A percentile compares a stretch with the other conserved stretches of the same genome.
Conservation (phyloP, 2,329 filamentous ascomycete genomes). For the Alternaria postmessia region DNA sequence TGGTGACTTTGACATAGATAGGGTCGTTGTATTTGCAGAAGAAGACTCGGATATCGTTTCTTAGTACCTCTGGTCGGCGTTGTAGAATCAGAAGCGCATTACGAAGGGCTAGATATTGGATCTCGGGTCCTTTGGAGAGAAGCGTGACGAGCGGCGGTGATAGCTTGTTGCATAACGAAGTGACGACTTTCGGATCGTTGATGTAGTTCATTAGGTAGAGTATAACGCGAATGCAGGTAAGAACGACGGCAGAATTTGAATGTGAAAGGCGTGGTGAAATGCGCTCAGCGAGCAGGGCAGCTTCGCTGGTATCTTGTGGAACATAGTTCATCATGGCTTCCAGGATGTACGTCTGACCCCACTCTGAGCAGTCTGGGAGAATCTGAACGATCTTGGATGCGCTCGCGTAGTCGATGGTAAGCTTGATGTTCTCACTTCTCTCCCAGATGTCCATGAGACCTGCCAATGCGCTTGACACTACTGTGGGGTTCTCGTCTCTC, state of each 20-base stretch:
- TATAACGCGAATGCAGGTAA: slow-evolving; percentile 95
- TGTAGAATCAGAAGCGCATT: slow-evolving; percentile 96
- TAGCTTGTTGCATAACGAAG: slow-evolving; percentile 86
- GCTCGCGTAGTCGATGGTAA: slow-evolving; percentile 97
- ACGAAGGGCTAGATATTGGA: slow-evolving; percentile 94
- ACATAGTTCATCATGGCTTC: slow-evolving; percentile 98
- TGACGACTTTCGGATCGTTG: slow-evolving; percentile 85
- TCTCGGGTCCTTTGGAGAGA: slow-evolving; percentile 93
- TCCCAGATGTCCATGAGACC: slow-evolving; percentile 98
- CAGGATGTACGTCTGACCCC: slow-evolving; percentile 98
- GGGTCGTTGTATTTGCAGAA: slow-evolving; percentile 99
- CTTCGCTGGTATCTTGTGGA: slow-evolving; percentile 88
- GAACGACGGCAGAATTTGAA: slow-evolving; percentile 93
- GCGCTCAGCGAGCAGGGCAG: slow-evolving; percentile 86
- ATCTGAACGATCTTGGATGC: slow-evolving; percentile 99
- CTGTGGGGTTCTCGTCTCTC: slow-evolving; percentile 95
- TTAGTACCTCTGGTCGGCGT: slow-evolving; percentile 86
- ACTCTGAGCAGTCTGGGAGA: slow-evolving; percentile 95
- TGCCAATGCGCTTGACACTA: slow-evolving; percentile 92
- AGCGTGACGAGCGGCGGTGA: slow-evolving; percentile 95
- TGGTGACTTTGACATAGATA: slow-evolving; percentile 99
- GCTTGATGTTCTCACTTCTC: slow-evolving; percentile 93
- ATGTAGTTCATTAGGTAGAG: slow-evolving; percentile 99
- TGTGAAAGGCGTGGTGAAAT: slow-evolving; percentile 96
- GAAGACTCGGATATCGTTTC: slow-evolving; percentile 97